Base-by-base conservation (phyloP, 1,284 basidiomycete species). In the Papiliotrema terrestris region DNA sequence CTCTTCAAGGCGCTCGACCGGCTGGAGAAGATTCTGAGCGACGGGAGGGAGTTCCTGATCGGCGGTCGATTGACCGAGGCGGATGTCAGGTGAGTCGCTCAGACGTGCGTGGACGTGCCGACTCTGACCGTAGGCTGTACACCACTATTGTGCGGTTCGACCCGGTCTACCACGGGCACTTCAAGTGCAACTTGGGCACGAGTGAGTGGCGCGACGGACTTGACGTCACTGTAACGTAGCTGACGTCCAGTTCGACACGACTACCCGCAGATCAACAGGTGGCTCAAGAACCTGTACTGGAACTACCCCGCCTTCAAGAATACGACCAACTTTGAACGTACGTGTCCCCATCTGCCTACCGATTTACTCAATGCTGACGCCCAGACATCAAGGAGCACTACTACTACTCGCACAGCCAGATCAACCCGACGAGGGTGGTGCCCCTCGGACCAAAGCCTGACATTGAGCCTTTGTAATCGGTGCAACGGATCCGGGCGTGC, bases 241-340 rank as follows among this genome's bases (percentile, higher is more conserved):
- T 52, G 14, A 50, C 38, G 22, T 2, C 2, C 58, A 65, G 78
- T 80, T 65, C 77, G 79, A 52, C 78, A 85, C 67, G 87, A 88
- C 23, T 95, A 91, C 75, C 91, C 91, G 23, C 82, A 84, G 48
- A 82, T 94, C 49, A 84, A 95, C 76, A 74, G 77, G 29, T 93
- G 92, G 92, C 73, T 91, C 77, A 87, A 86, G 74, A 86, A 87
- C 67, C 78, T 97, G 38, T 98, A 98, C 80, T 97, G 92, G 93
- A 89, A 88, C 62, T 80, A 86, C 63, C 79, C 86, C 0, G 91
- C 90, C 1, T 98, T 98, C 85, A 87, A 87, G 75, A 83, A 85
- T 36, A 88, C 87, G 20, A 95, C 91, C 52, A 81, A 92, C 74
- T 96, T 97, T 74, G 84, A 65, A 43, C 73, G 80, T 71, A 67